Evolutionary conservation across 129 eudicot genomes (phyloP), one percentile per base, ranked within the genome.

Genomic region (Centaurea solstitialis): DNA sequence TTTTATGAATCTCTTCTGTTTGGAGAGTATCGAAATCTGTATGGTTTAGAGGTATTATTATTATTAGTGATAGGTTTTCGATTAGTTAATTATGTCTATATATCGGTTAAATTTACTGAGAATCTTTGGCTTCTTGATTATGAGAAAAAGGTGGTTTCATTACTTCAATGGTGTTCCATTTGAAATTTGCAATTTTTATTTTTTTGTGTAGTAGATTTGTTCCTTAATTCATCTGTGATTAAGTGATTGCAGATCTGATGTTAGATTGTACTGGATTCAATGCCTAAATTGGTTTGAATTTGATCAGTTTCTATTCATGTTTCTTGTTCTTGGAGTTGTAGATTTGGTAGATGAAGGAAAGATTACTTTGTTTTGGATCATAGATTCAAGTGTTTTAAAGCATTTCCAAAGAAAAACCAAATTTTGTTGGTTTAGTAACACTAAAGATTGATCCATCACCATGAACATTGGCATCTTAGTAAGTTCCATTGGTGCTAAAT

Each of bases 81-180:
- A 18, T 35, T 33, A 81, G 80, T 18, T 74, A 26, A 26, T 7
- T 65, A 74, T 81, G 85, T 81, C 13, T 66, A 81, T 81, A 81
- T 81, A 81, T 1, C 9, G 22, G 59, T 45, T 74, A 2, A 13
- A 45, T 73, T 73, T 69, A 69, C 22, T 30, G 21, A 33, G 15
- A 69, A 69, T 15, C 40, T 28, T 30, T 69, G 38, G 43, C 8
- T 69, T 68, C 33, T 7, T 69, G 22, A 2, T 69, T 17, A 69
- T 69, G 43, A 15, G 15, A 69, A 65, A 67, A 10, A 9, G 65
- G 9, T 57, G 65, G 9, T 57, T 57, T 57, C 22, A 7, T 70
- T 70, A 35, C 39, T 70, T 7, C 73, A 69, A 69, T 33, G 11
- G 20, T 13, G 38, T 30, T 68, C 9, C 3, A 5, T 0, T 30